Base-by-base conservation (phyloP, 2,329 filamentous ascomycete species). In the Phialocephala subalpina region DNA sequence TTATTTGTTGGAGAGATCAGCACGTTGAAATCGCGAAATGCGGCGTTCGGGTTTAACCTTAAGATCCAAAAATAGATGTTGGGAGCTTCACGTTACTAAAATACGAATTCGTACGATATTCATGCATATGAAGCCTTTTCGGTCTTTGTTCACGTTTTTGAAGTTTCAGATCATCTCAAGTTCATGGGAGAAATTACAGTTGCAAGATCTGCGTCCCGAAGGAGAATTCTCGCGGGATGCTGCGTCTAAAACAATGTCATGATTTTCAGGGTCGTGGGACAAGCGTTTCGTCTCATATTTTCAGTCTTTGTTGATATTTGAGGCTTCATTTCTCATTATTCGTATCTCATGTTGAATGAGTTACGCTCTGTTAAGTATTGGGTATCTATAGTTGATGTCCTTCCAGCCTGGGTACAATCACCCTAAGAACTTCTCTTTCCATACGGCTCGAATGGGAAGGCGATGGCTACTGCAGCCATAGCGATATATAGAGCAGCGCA, bases 401-500 rank as follows among this genome's bases (percentile, higher is more conserved):
- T 60, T 29, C 58, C 27, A 42, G 36, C 38, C 12, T 59, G 27
- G 27, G 36, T 14, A 7, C 11, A 20, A 53, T 45, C 35, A 20
- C n/a, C 18, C 58, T 66, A 83, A 18, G 83, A 85, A 73, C 84
- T 86, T 63, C 86, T 77, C 69, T 76, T 80, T 1, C 87, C 87
- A 74, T 86, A 90, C 0, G 89, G 89, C 80, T 92, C 90, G 73
- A 90, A 92, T 0, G 90, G 89, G 67, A 92, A 90, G 7, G 82
- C 59, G 0, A 80, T 82, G 5, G 87, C 84, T 18, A 90, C 80
- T 0, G 80, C 71, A 0, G 88, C 87, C 83, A 92, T 86, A 1
- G 83, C 82, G 27, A 87, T 81, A 72, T 90, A 92, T 2, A 92
- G 78, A 0, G 84, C 84, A 0, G 88, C 90, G 69, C 89, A 92